Conservation (phyloP, 371 early-diverging fungal genomes). For the Basidiobolus meristosporus region DNA sequence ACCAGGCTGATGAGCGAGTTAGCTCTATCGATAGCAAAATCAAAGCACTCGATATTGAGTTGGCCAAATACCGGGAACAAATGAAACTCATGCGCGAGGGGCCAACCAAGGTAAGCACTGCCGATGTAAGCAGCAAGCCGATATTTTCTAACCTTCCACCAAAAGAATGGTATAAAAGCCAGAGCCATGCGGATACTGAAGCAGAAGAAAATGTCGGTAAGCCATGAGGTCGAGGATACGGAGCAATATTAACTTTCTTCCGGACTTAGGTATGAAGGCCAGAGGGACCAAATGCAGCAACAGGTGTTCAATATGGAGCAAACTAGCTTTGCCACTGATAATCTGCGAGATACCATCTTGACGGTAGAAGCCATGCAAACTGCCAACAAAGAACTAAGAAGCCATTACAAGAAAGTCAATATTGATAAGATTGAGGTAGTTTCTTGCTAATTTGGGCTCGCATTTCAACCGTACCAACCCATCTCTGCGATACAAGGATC, state of each 20-base stretch:
- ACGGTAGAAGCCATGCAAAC: constrained; percentile 89
- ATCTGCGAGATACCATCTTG: constrained; percentile 77
- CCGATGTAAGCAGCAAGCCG: not conserved
- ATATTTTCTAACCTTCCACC: too few relatives aligned
- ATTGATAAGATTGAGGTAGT: constrained; percentile 80
- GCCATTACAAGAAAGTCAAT: constrained; percentile 82
- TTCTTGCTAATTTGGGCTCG: not conserved
- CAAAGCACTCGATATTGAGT: constrained; percentile 77
- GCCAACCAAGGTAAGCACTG: constrained; percentile 52
- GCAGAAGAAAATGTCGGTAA: constrained; percentile 67
- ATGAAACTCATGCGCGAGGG: constrained; percentile 86
- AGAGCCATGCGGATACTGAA: constrained; percentile 77
- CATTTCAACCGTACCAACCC: not conserved
- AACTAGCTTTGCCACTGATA: constrained; percentile 83
- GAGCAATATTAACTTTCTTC: not conserved
- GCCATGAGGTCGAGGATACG: not conserved
- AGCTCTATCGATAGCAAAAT: constrained; percentile 84
- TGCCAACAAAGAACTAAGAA: constrained; percentile 82
- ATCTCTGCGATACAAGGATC: constrained; percentile 22
- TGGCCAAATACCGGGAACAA: constrained; percentile 77
- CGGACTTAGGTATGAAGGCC: constrained; percentile 65
- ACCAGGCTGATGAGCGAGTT: constrained; percentile 62
- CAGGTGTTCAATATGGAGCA: constrained; percentile 97
- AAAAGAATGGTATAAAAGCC: constrained; percentile 63
- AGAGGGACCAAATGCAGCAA: constrained; percentile 79